phyloP scores from a whole-genome alignment of 768 basidiomycete species.

The Cystobasidium onofrii region DNA sequence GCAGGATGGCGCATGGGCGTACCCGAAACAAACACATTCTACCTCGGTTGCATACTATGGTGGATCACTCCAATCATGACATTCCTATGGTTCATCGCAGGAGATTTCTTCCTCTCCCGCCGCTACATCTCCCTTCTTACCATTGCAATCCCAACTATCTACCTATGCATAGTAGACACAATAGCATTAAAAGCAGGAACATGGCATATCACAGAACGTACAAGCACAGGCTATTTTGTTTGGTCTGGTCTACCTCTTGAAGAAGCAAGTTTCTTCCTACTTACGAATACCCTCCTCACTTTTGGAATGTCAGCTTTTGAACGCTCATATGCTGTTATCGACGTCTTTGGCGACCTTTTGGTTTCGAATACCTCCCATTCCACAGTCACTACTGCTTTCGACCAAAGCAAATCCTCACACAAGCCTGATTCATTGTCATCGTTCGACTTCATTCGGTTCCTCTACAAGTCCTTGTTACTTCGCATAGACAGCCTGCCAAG shows the following conservation, averaged over 20 bases:
- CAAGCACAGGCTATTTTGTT: slow-evolving; percentile 17
- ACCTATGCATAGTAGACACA: slow-evolving; percentile 26
- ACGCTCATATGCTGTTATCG: slow-evolving; percentile 25
- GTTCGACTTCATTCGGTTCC: slow-evolving; percentile 6
- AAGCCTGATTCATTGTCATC: neutral
- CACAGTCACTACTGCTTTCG: neutral
- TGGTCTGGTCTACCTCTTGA: slow-evolving; percentile 21
- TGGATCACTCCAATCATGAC: slow-evolving; percentile 29
- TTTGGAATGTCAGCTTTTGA: slow-evolving; percentile 29
- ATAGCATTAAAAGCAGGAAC: slow-evolving; percentile 19
- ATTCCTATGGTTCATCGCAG: slow-evolving; percentile 26
- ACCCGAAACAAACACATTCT: slow-evolving; percentile 26
- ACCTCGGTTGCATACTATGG: slow-evolving; percentile 25
- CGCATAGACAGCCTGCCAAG: slow-evolving; percentile 11
- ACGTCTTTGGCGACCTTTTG: slow-evolving; percentile 28
- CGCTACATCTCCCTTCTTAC: slow-evolving; percentile 8
- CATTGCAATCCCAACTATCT: slow-evolving; percentile 20
- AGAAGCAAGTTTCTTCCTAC: slow-evolving; percentile 24
- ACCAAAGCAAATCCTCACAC: neutral
- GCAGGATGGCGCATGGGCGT: slow-evolving; percentile 9
- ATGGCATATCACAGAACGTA: slow-evolving; percentile 31
- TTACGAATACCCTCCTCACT: slow-evolving; percentile 22
- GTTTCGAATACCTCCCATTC: neutral
- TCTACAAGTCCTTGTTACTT: slow-evolving; percentile 3
- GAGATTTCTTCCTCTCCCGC: slow-evolving; percentile 18